phyloP scores from a whole-genome alignment of 371 early-diverging fungal species.

The Mucor plumbeus region DNA sequence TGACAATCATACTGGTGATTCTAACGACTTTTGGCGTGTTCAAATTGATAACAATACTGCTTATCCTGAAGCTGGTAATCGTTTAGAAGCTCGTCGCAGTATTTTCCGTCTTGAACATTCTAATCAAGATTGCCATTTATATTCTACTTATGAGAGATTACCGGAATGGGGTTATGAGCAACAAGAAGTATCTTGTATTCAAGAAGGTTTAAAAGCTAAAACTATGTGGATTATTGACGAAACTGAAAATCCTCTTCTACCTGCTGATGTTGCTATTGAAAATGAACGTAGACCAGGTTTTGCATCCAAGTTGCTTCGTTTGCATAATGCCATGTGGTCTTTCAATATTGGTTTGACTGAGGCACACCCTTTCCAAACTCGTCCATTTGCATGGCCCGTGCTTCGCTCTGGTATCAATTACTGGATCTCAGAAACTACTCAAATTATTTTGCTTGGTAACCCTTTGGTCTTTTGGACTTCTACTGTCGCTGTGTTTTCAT shows the following conservation, averaged over 20 bases:
- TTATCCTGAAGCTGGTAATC: constrained; percentile 51
- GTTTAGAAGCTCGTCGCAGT: constrained; percentile 67
- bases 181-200: constrained; percentile 90
- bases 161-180: constrained; percentile 99
- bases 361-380: constrained; percentile 88
- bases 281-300: constrained; percentile 66
- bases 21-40: constrained; percentile 78
- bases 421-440: constrained; percentile 75
- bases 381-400: constrained; percentile 85
- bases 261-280: constrained; percentile 42
- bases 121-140: constrained; percentile 77
- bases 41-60: constrained; percentile 62
- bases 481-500: constrained; percentile 68
- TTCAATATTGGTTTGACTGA: constrained; percentile 83
- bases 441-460: constrained; percentile 97
- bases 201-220: constrained; percentile 65
- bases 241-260: constrained; percentile 48
- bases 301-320: constrained; percentile 79
- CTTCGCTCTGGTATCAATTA: constrained; percentile 87
- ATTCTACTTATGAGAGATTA: constrained; percentile 77
- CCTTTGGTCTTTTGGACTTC: constrained; percentile 91
- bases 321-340: constrained; percentile 83
- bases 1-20: constrained; percentile 46
- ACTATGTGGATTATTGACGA: constrained; percentile 71
- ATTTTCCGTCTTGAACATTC: constrained; percentile 77